Evolutionary conservation across 176 grass and related monocot species (phyloP).

Genomic region (Cocos nucifera): DNA sequence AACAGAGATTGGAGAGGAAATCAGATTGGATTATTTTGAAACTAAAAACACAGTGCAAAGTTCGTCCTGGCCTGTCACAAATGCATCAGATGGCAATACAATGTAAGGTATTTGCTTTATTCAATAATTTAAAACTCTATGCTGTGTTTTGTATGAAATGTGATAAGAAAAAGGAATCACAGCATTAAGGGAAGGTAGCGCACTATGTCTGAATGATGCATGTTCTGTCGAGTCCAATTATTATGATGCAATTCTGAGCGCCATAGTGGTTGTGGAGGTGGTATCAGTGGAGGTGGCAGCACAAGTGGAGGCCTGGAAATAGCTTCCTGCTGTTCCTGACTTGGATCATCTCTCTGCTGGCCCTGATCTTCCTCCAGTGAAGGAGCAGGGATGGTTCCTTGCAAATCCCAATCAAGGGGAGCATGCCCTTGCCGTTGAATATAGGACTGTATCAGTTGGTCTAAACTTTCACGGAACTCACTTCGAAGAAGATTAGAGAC

Average conservation of each 20-base stretch:
- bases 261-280: slow-evolving; percentile 31
- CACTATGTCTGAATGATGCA: slow-evolving; percentile 38
- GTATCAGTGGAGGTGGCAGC: slow-evolving; percentile 17
- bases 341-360: slow-evolving; percentile 12
- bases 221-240: slow-evolving; percentile 40
- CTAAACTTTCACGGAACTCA: slow-evolving; percentile 62
- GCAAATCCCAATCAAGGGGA: slow-evolving; percentile 36
- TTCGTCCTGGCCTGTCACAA: too few species aligned
- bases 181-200: slow-evolving; percentile 6
- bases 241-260: slow-evolving; percentile 29
- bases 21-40: too few species aligned
- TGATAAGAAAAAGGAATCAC: too few species aligned
- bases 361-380: slow-evolving; percentile 22
- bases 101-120: too few species aligned
- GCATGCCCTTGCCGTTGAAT: slow-evolving; percentile 51
- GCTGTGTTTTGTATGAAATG: too few species aligned
- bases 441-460: slow-evolving; percentile 81
- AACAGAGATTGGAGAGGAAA: too few species aligned
- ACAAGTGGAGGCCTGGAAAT: slow-evolving; percentile 15
- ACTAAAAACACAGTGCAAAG: too few species aligned
- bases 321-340: slow-evolving; percentile 11
- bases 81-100: too few species aligned
- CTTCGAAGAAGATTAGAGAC: slow-evolving; percentile 89
- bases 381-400: slow-evolving; percentile 16
- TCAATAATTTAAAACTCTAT: too few species aligned